Base-by-base conservation (phyloP, 2,329 filamentous ascomycete species). In the Nectriaceae sp. region DNA sequence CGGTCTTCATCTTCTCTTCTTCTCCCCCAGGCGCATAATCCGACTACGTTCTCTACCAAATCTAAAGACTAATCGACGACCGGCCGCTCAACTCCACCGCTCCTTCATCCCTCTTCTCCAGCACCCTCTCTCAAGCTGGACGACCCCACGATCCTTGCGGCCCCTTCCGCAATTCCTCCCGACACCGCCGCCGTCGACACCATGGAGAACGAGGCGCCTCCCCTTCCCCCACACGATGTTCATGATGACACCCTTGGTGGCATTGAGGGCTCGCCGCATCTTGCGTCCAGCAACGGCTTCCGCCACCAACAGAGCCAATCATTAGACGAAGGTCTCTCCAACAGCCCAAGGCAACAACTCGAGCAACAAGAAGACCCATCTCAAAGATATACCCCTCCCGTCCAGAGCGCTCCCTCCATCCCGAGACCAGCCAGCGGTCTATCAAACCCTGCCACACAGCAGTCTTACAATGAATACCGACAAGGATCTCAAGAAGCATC, bases 381-480 rank as follows among this genome's bases (percentile, higher is more conserved):
- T 13, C 64, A 60, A 46, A 59, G 72, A 47, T 79, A 77, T 63
- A 78, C 76, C 16, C 75, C 76, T 46, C 75, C 75, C 2, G 66
- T 75, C 5, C 70, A 73, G 26, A 66, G 70, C 43, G 65, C 68
- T 40, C 69, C 73, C 20, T 69, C 75, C 20, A 71, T 77, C 61
- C 82, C 79, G 45, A 73, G 80, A 44, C 79, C 80, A 4, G 74
- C 79, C 4, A 84, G 80, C 21, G 77, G 78, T 37, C 69, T 83
- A 29, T 82, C 79, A 15, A 75, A 73, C 59, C 66, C 66, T 20
- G 61, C 61, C 38, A 8, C 26, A 10, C 68, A 70, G 21, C 68
- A 70, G 40, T 56, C 66, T 21, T 70, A 74, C 55, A 67, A 66
- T 37, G 78, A 81, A 44, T 76, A 78, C 24, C 70, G 70, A 62